Evolutionary conservation across 1,139 yeast species (phyloP).

Genomic region (Hanseniaspora uvarum): DNA sequence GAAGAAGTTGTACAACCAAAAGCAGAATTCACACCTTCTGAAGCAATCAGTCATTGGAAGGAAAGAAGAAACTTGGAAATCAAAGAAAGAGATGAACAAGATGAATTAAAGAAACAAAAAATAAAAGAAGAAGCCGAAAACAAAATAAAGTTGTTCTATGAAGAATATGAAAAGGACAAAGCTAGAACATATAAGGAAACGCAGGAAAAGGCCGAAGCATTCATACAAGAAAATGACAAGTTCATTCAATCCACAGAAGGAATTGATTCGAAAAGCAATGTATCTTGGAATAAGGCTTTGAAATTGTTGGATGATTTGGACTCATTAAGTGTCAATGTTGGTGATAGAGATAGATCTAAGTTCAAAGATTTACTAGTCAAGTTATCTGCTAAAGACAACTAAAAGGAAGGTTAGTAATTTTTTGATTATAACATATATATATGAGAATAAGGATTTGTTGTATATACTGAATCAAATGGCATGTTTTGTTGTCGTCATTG

Average conservation of each 20-base stretch:
- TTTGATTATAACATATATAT: neutral
- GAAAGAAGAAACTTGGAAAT: conserved; percentile 75
- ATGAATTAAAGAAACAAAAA: conserved; percentile 55
- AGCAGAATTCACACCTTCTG: conserved; percentile 37
- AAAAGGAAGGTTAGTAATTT: conserved; percentile 9
- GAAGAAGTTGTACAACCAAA: conserved; percentile 29
- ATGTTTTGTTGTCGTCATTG: no score
- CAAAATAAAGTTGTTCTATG: conserved; percentile 88
- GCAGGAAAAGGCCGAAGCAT: conserved; percentile 57
- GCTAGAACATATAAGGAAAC: conserved; percentile 60
- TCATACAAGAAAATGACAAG: conserved; percentile 65
- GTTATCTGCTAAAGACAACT: conserved; percentile 29
- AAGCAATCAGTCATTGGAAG: conserved; percentile 67
- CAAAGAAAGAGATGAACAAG: conserved; percentile 66
- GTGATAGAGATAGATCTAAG: conserved; percentile 55
- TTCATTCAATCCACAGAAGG: conserved; percentile 39
- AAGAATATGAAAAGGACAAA: conserved; percentile 78
- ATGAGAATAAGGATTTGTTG: neutral
- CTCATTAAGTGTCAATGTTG: conserved; percentile 33
- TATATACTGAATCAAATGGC: neutral
- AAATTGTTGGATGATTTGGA: conserved; percentile 41
- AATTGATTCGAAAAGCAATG: conserved; percentile 41
- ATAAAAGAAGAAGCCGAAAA: conserved; percentile 70
- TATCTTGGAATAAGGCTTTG: conserved; percentile 80
- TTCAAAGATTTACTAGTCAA: conserved; percentile 58